A percentile compares a stretch with the other conserved stretches of the same genome.
These are phyloP conservation scores for Saururus chinensis DNA, from an alignment of 164 flowering plant genomes.

Conservation along the genomic window DNA sequence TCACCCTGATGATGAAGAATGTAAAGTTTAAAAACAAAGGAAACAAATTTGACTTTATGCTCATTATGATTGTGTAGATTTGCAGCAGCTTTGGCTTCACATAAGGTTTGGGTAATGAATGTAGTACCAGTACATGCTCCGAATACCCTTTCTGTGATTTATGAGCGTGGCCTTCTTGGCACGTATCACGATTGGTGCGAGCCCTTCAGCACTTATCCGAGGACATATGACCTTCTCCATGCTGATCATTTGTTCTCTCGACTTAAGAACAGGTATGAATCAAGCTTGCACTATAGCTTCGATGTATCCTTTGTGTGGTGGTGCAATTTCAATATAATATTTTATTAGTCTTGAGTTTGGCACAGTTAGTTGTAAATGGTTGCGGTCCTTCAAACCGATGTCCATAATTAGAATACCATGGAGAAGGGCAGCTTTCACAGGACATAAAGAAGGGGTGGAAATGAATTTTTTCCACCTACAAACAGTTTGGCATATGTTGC, in stretches of 20 bases:
- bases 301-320: background rate
- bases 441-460: background rate
- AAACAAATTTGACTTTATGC: background rate
- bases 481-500: background rate
- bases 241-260: constrained; percentile 92
- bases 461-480: background rate
- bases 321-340: background rate
- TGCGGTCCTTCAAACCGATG: background rate
- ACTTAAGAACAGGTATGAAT: constrained; percentile 66
- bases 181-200: constrained; percentile 98
- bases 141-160: constrained; percentile 81
- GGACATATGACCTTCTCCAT: constrained; percentile 89
- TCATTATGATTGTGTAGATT: constrained; percentile 33
- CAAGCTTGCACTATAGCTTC: background rate
- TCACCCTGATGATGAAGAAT: background rate
- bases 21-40: background rate
- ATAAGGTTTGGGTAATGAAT: constrained; percentile 91
- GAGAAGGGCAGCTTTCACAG: too few relatives aligned
- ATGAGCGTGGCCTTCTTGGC: constrained; percentile 83
- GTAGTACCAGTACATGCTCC: constrained; percentile 86
- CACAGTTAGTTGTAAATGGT: background rate
- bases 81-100: constrained; percentile 71
- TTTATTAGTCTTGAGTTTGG: background rate
- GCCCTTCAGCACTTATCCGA: constrained; percentile 81
- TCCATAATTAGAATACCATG: background rate